These are phyloP conservation scores for Hortaea werneckii DNA, from an alignment of 2,329 filamentous ascomycete genomes.

Conservation along the genomic window DNA sequence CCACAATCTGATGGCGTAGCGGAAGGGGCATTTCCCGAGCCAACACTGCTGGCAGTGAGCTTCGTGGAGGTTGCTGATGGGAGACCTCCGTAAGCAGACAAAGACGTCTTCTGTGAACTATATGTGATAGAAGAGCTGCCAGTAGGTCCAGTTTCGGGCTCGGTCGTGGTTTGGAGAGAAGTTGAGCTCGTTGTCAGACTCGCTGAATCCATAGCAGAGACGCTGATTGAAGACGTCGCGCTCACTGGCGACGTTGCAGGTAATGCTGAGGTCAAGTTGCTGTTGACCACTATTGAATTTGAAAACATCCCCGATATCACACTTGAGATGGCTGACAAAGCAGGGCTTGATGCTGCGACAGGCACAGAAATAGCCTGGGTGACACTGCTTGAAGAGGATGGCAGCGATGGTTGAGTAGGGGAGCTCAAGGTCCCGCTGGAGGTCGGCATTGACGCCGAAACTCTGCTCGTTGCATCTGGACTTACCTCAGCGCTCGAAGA, in stretches of 20 bases:
- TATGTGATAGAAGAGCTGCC: no score
- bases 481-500: neutral
- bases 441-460: neutral
- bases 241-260: no score
- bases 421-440: neutral
- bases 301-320: neutral
- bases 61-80: conserved; percentile 6
- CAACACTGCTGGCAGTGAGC: conserved; percentile 7
- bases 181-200: no score
- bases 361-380: neutral
- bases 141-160: no score
- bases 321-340: conserved; percentile 4
- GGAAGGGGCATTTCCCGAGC: conserved; percentile 6
- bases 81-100: neutral
- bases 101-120: neutral
- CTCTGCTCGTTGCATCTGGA: neutral
- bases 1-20: conserved; percentile 27
- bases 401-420: neutral
- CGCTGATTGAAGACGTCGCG: no score
- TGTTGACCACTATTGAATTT: no score
- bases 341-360: conserved; percentile 1
- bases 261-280: no score
- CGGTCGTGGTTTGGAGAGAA: no score
- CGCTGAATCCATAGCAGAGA: no score
- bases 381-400: neutral